Conservation (phyloP, 2,329 filamentous ascomycete species). For the Emmonsiellopsis sp. region DNA sequence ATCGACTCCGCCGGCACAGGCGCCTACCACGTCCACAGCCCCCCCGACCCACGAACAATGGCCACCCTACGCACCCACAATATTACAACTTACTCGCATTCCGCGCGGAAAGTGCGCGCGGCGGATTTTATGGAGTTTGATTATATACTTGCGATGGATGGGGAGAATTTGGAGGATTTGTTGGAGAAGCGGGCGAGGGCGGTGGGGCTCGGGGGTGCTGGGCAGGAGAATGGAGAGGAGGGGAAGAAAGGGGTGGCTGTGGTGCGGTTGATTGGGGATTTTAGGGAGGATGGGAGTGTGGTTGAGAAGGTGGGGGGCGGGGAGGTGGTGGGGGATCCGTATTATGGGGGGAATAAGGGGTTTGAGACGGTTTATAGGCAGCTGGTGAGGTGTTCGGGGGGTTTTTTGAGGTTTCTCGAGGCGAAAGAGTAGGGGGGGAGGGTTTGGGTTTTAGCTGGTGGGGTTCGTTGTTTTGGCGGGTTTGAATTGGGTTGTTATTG, state of each 20-base stretch:
- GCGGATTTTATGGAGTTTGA: constrained; percentile 79
- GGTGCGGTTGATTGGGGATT: constrained; percentile 80
- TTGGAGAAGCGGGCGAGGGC: constrained; percentile 28
- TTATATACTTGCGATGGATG: constrained; percentile 93
- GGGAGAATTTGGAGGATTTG: constrained; percentile 66
- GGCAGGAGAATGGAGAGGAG: constrained; percentile 25
- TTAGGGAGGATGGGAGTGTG: constrained; percentile 48
- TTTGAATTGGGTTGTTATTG: background rate
- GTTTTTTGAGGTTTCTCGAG: constrained; percentile 57
- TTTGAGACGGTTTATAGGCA: constrained; percentile 86
- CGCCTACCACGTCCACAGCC: constrained; percentile 70
- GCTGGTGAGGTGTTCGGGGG: constrained; percentile 64
- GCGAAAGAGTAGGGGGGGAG: constrained; percentile 7
- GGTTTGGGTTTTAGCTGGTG: background rate
- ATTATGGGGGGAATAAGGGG: constrained; percentile 76
- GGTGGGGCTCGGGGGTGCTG: constrained; percentile 11
- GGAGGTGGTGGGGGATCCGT: constrained; percentile 78
- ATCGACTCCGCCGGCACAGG: constrained; percentile 89
- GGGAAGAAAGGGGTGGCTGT: constrained; percentile 32
- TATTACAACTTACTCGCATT: constrained; percentile 68
- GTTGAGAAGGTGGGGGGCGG: constrained; percentile 33
- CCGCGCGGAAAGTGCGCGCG: constrained; percentile 61
- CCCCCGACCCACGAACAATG: constrained; percentile 77
- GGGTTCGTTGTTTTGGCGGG: background rate
- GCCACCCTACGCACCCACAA: constrained; percentile 63